These are phyloP conservation scores for Linaria vulgaris DNA, from an alignment of 257 asterid species.

Conservation along the genomic window DNA sequence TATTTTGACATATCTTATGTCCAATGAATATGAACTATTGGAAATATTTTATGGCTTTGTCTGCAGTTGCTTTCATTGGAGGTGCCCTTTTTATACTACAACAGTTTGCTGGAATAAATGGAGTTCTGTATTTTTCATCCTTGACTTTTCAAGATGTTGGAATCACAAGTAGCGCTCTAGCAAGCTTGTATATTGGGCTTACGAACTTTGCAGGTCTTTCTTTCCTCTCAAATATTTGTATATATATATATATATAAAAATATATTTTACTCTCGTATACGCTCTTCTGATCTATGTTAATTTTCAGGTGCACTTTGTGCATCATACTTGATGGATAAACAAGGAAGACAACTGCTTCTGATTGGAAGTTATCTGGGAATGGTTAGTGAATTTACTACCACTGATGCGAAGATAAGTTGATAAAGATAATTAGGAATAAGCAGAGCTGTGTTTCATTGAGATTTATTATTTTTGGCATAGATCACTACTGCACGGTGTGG, in stretches of 20 bases:
- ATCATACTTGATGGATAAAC: slow-evolving; percentile 76
- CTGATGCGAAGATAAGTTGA: slow-evolving; percentile 11
- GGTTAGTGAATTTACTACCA: slow-evolving; percentile 39
- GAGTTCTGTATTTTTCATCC: slow-evolving; percentile 84
- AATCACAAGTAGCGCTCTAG: slow-evolving; percentile 65
- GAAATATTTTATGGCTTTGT: slow-evolving; percentile 23
- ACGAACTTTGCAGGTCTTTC: slow-evolving; percentile 73
- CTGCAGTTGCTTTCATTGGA: slow-evolving; percentile 80
- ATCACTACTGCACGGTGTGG: neutral
- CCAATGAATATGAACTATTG: slow-evolving; percentile 16
- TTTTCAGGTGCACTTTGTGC: slow-evolving; percentile 74
- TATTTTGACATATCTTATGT: slow-evolving; percentile 12
- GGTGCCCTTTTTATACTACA: slow-evolving; percentile 79
- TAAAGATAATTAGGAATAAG: neutral
- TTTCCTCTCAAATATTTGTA: neutral
- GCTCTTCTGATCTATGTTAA: slow-evolving; percentile 17
- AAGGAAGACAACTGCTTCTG: slow-evolving; percentile 73
- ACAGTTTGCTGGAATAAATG: slow-evolving; percentile 86
- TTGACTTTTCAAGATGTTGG: slow-evolving; percentile 80
- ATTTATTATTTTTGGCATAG: neutral
- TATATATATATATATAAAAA: neutral
- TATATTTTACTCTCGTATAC: neutral
- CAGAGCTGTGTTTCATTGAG: neutral
- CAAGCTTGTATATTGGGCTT: slow-evolving; percentile 69
- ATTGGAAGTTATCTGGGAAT: slow-evolving; percentile 84